Percentiles rank a stretch among this genome's conserved stretches.
Evolutionary conservation across 176 grass and related monocot species (phyloP).

Genomic region (Melocanna baccifera): DNA sequence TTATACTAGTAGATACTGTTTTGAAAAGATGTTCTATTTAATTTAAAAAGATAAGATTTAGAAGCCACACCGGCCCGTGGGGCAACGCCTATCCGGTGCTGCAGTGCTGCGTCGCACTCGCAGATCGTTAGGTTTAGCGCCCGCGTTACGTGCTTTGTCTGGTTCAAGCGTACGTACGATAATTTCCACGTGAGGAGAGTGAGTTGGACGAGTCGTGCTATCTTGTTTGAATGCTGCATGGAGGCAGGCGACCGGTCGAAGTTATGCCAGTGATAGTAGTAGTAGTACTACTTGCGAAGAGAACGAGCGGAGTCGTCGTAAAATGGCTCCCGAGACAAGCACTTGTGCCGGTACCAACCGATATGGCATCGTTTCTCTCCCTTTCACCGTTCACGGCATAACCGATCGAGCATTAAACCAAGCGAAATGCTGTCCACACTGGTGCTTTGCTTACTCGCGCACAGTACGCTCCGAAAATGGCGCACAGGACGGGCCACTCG

Average conservation of each 20-base stretch:
- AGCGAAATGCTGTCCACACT: not conserved
- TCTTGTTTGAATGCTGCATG: not conserved
- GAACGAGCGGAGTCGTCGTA: not conserved
- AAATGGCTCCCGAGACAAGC: not conserved
- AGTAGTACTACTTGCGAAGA: not conserved
- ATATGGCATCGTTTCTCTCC: not conserved
- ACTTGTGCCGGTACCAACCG: not conserved
- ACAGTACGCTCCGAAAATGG: not conserved
- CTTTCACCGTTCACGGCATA: not conserved
- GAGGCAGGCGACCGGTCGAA: not conserved
- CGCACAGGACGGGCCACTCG: not conserved
- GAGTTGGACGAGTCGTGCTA: not conserved
- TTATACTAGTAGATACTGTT: fast-evolving
- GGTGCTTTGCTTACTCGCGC: not conserved
- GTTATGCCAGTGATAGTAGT: not conserved
- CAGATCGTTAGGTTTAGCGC: not conserved
- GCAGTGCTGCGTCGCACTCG: conserved; percentile 11
- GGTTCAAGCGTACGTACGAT: not conserved
- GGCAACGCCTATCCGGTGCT: conserved; percentile 21
- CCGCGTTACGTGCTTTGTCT: conserved; percentile 30
- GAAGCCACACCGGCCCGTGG: not conserved
- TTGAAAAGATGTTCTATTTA: too few species aligned
- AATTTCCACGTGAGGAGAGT: conserved; percentile 6
- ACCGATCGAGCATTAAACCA: not conserved
- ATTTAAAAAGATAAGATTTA: too few species aligned